These are phyloP conservation scores for Mycogone perniciosa DNA, from an alignment of 2,329 filamentous ascomycete species.

Conservation along the genomic window DNA sequence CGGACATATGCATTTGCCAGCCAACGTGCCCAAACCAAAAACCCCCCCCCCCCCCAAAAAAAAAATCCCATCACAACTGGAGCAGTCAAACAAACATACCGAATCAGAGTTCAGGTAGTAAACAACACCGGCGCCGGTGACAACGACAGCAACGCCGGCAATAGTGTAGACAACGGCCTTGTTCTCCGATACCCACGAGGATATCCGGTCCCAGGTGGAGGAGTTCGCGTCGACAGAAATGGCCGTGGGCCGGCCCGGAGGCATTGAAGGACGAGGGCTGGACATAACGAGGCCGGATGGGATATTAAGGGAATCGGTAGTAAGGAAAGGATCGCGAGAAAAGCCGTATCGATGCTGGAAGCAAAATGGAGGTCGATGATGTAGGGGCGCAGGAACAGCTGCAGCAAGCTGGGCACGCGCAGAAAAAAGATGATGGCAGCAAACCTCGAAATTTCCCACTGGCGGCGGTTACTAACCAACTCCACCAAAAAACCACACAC, in stretches of 20 bases:
- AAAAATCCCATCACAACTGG: slow-evolving; percentile 4
- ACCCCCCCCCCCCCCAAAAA: too few relatives aligned
- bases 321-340: slow-evolving; percentile 21
- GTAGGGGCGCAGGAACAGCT: slow-evolving; percentile 28
- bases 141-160: slow-evolving; percentile 86
- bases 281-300: slow-evolving; percentile 31
- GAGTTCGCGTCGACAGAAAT: slow-evolving; percentile 52
- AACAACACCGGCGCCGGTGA: slow-evolving; percentile 83
- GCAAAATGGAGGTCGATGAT: slow-evolving; percentile 25
- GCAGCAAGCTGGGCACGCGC: slow-evolving; percentile 27
- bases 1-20: too few relatives aligned
- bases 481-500: slow-evolving; percentile 6
- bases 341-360: slow-evolving; percentile 19
- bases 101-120: slow-evolving; percentile 72
- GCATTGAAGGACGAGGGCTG: slow-evolving; percentile 43
- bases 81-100: slow-evolving; percentile 33
- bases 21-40: slow-evolving; percentile 5
- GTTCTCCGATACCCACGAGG: slow-evolving; percentile 89
- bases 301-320: slow-evolving; percentile 17
- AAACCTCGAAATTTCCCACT: slow-evolving; percentile 24
- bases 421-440: slow-evolving; percentile 27
- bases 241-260: slow-evolving; percentile 38
- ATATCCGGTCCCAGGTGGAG: slow-evolving; percentile 82
- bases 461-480: slow-evolving; percentile 9
- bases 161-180: slow-evolving; percentile 95